Evolutionary conservation across 1,284 basidiomycete genomes (phyloP).

Genomic region (Lignosus rhinocerotis): DNA sequence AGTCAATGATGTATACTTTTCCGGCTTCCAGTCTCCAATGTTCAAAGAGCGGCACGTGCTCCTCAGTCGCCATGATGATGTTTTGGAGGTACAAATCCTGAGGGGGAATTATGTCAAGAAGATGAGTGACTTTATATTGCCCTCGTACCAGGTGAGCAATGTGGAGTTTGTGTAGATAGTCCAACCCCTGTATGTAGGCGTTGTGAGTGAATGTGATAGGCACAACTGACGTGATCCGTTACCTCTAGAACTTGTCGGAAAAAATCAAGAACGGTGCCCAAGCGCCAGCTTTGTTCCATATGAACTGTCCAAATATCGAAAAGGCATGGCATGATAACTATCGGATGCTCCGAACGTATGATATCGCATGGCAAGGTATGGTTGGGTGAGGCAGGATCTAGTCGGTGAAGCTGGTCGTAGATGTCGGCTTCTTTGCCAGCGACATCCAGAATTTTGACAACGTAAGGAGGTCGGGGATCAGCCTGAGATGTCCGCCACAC

Average conservation of each 20-base stretch:
- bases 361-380: background rate
- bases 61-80: background rate
- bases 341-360: background rate
- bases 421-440: background rate
- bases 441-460: background rate
- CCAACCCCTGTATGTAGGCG: background rate
- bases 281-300: too few relatives aligned
- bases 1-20: constrained; percentile 4
- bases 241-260: background rate
- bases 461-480: background rate
- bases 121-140: background rate
- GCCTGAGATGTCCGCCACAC: background rate
- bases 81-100: background rate
- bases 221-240: background rate
- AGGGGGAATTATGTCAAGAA: background rate
- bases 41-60: background rate
- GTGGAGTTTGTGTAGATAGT: background rate
- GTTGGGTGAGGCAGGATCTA: background rate
- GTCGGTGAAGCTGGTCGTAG: background rate
- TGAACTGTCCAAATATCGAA: background rate
- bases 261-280: background rate
- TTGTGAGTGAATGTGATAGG: background rate
- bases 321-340: background rate
- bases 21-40: background rate
- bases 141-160: background rate